Evolutionary conservation across 257 asterid species (phyloP).

Genomic region (Prunella vulgaris): DNA sequence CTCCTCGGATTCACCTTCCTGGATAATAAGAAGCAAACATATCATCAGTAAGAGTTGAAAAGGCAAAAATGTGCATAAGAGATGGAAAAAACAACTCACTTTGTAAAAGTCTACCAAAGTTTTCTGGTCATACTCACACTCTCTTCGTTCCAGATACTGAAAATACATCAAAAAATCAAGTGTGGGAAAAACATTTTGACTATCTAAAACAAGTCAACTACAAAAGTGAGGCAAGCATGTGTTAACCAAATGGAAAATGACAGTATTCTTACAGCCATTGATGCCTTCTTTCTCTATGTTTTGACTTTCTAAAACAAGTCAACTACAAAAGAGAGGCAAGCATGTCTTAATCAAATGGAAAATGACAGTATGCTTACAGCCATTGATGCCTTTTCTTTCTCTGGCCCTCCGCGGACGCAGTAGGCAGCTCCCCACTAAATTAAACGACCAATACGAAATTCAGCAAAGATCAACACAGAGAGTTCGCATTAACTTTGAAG

Average conservation of each 20-base stretch:
- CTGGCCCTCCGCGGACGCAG: constrained; percentile 80
- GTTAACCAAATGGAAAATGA: background rate
- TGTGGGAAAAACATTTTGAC: background rate
- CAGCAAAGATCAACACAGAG: background rate
- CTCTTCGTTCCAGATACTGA: constrained; percentile 81
- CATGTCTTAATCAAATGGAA: background rate
- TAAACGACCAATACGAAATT: background rate
- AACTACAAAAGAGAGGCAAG: background rate
- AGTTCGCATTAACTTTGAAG: background rate
- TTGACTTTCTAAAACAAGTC: background rate
- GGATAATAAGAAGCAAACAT: background rate
- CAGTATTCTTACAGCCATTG: constrained; percentile 58
- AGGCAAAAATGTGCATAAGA: background rate
- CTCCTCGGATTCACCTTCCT: constrained; percentile 62
- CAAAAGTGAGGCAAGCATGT: background rate
- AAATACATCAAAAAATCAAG: background rate
- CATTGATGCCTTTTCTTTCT: constrained; percentile 71
- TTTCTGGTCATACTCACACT: constrained; percentile 79
- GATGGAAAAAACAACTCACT: constrained; percentile 33
- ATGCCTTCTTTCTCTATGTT: constrained; percentile 65
- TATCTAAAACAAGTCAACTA: constrained; percentile 2
- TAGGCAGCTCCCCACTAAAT: constrained; percentile 93
- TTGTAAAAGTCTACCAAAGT: constrained; percentile 64
- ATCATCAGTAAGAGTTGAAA: background rate
- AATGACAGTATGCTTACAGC: constrained; percentile 39